Evolutionary conservation across 2,329 filamentous ascomycete species (phyloP), one percentile per base, ranked within the genome.

Genomic region (Emericellopsis atlantica): DNA sequence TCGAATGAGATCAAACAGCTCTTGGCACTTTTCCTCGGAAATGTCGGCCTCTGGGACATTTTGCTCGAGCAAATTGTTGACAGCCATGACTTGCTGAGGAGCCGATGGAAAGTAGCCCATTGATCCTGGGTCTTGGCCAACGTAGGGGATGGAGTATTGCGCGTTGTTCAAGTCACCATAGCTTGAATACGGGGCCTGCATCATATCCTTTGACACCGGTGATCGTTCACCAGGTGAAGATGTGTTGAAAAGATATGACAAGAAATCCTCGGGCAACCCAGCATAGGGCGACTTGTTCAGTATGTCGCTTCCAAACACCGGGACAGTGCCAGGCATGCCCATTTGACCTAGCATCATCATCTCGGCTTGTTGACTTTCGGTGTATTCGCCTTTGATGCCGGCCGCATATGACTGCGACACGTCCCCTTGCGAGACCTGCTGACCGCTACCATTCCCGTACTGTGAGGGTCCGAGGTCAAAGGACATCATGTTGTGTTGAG

Each of bases 271-370:
- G 0, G 85, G 82, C 65, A 93, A 84, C 8, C 83, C 81, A 4
- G 73, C 71, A 54, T 90, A 90, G 0, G 90, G 88, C 3, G 88
- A 94, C 43, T 90, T 84, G 50, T 84, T 89, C 33, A 76, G 52
- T 45, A 86, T 80, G 51, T 94, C 87, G 22, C 75, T 80, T 14
- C 87, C 87, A 59, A 95, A 95, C 22, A 95, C 81, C 1, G 90
- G 87, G 50, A 93, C 84, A 5, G 84, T 79, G 43, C 77, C 80
- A 14, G 71, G 69, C 53, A 72, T 71, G 35, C 72, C 61, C 70
- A 81, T 79, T 45, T 79, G 73, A 48, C 79, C 74, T 15, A 80
- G 53, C 41, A 76, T 60, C 60, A 78, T 70, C 66, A 79, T 67
- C 45, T 80, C 75, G 31, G 65, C 54, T 32, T 69, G 65, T 16